Percentiles rank a stretch among this genome's conserved stretches.
Conservation (phyloP, 306 rosid genomes). For the Quercus suber region DNA sequence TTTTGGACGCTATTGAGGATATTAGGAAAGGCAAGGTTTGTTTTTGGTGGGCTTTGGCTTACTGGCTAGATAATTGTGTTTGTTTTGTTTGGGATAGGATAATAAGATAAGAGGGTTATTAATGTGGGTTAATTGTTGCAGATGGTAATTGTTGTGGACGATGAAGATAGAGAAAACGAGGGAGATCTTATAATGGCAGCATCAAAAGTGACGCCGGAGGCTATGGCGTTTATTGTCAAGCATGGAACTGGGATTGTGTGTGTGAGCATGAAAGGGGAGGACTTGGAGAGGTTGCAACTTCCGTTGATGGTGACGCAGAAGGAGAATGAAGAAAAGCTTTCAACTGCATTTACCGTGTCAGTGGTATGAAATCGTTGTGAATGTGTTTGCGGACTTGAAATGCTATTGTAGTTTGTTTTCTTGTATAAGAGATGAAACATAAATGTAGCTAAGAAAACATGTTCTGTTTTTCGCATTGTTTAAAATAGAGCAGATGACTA, state of each 20-base stretch:
- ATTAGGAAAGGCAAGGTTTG: slow-evolving; percentile 36
- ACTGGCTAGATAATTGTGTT: background rate
- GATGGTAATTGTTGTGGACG: slow-evolving; percentile 40
- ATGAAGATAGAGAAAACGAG: slow-evolving; percentile 43
- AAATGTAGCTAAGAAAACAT: background rate
- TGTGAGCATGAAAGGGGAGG: slow-evolving; percentile 40
- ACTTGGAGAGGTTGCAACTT: slow-evolving; percentile 35
- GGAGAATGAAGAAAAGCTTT: slow-evolving; percentile 34
- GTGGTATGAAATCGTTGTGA: slow-evolving; percentile 11
- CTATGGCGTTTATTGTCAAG: slow-evolving; percentile 36
- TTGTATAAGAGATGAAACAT: background rate
- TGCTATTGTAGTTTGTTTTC: background rate
- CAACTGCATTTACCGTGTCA: slow-evolving; percentile 38
- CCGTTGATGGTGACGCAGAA: slow-evolving; percentile 34
- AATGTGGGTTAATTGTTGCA: slow-evolving; percentile 19
- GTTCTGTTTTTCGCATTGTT: background rate
- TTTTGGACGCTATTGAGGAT: slow-evolving; percentile 37
- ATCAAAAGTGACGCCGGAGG: slow-evolving; percentile 30
- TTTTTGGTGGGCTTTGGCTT: background rate
- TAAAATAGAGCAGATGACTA: background rate
- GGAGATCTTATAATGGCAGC: slow-evolving; percentile 43
- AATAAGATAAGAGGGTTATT: background rate
- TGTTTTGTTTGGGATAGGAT: background rate
- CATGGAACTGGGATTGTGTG: slow-evolving; percentile 40
- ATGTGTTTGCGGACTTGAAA: background rate